phyloP scores from a whole-genome alignment of 1,139 yeast species.

The Wickerhamiella pararugosa region DNA sequence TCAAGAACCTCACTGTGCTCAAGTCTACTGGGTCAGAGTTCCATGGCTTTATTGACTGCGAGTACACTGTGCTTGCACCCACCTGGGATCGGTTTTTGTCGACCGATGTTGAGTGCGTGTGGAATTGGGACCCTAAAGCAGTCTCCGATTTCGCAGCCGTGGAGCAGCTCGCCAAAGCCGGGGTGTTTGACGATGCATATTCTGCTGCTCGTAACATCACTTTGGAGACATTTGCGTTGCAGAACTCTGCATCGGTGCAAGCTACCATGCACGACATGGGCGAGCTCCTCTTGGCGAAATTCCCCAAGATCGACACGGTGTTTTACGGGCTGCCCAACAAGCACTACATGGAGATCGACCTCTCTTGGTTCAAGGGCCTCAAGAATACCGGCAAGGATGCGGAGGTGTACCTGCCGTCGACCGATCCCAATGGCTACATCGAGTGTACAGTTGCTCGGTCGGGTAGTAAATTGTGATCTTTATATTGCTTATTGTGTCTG shows the following conservation, averaged over 20 bases:
- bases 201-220: slow-evolving; percentile 50
- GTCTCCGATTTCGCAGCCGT: slow-evolving; percentile 39
- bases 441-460: slow-evolving; percentile 68
- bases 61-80: slow-evolving; percentile 73
- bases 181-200: slow-evolving; percentile 51
- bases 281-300: slow-evolving; percentile 45
- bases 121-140: slow-evolving; percentile 47
- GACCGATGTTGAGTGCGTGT: slow-evolving; percentile 65
- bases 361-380: slow-evolving; percentile 68
- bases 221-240: slow-evolving; percentile 62
- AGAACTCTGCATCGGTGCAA: slow-evolving; percentile 82
- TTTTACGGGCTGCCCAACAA: slow-evolving; percentile 74
- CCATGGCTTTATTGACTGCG: slow-evolving; percentile 72
- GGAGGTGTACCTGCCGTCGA: slow-evolving; percentile 74
- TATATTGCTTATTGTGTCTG: neutral
- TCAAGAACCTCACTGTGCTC: slow-evolving; percentile 72
- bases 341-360: slow-evolving; percentile 68
- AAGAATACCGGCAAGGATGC: slow-evolving; percentile 44
- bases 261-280: slow-evolving; percentile 94
- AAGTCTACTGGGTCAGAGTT: slow-evolving; percentile 93
- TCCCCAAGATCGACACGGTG: slow-evolving; percentile 45
- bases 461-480: slow-evolving; percentile 32
- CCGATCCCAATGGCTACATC: slow-evolving; percentile 87
- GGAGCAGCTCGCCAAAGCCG: slow-evolving; percentile 37
- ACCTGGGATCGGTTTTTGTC: slow-evolving; percentile 73